phyloP scores from a whole-genome alignment of 176 grass and related monocot species.

The Oryza meridionalis region DNA sequence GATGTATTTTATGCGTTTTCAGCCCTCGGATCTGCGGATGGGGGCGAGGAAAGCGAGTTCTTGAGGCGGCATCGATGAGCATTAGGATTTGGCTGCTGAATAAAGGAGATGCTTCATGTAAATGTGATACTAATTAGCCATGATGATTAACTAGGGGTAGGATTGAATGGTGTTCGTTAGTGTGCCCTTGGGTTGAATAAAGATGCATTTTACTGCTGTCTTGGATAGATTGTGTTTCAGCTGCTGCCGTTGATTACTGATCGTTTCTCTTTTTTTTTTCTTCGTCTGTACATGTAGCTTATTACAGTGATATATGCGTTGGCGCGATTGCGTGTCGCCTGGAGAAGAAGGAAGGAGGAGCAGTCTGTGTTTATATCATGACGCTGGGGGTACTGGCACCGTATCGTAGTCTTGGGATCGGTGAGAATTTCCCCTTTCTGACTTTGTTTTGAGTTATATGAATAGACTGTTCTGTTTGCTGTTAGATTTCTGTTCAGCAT shows the following conservation, averaged over 20 bases:
- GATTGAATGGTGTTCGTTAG: neutral
- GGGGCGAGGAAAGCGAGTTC: neutral
- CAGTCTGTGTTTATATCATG: slow-evolving; percentile 88
- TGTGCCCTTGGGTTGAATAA: neutral
- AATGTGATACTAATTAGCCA: slow-evolving; percentile 5
- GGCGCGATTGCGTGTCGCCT: slow-evolving; percentile 88
- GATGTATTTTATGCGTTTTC: neutral
- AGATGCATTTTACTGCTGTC: slow-evolving; percentile 2
- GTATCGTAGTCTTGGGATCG: slow-evolving; percentile 85
- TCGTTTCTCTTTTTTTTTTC: slow-evolving; percentile 25
- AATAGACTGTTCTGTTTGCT: slow-evolving; percentile 14
- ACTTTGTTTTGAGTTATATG: slow-evolving; percentile 15
- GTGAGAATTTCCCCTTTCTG: slow-evolving; percentile 47
- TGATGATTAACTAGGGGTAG: neutral
- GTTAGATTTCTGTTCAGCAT: neutral
- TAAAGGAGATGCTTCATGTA: neutral
- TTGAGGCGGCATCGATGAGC: slow-evolving; percentile 23
- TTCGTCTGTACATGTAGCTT: slow-evolving; percentile 63
- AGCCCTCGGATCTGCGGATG: slow-evolving; percentile 37
- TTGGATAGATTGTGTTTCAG: neutral
- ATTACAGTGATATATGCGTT: slow-evolving; percentile 95
- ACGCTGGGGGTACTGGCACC: slow-evolving; percentile 95
- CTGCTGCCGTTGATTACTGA: neutral
- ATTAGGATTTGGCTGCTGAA: slow-evolving; percentile 16
- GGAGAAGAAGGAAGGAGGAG: slow-evolving; percentile 94